Percentiles rank a stretch among this genome's conserved stretches.
Evolutionary conservation across 2,329 filamentous ascomycete species (phyloP).

Genomic region (Alternaria viburni): DNA sequence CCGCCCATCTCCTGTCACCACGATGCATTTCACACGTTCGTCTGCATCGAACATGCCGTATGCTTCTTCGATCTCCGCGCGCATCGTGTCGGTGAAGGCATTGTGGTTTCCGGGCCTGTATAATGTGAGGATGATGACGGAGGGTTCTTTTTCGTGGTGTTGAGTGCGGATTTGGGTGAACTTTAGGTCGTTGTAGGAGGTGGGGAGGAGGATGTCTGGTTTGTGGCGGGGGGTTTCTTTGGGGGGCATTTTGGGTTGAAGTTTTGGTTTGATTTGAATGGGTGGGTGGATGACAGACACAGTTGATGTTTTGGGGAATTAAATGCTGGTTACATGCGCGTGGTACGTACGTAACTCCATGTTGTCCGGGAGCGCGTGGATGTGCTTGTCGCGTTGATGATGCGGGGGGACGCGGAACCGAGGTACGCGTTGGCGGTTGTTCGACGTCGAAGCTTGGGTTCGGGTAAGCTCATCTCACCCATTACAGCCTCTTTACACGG

Average conservation of each 20-base stretch:
- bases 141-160: conserved; percentile 54
- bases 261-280: not conserved
- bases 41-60: conserved; percentile 61
- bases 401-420: conserved; percentile 14
- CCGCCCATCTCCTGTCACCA: conserved; percentile 60
- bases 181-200: conserved; percentile 49
- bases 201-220: conserved; percentile 39
- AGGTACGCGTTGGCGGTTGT: conserved; percentile 1
- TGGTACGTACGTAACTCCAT: not conserved
- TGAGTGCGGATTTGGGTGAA: conserved; percentile 51
- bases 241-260: not conserved
- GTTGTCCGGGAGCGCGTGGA: not conserved
- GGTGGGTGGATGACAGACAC: not conserved
- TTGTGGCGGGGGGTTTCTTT: conserved; percentile 24
- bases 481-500: not conserved
- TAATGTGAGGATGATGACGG: conserved; percentile 67
- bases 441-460: not conserved
- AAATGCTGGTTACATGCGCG: not conserved
- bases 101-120: conserved; percentile 71
- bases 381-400: not conserved
- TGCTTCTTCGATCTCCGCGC: conserved; percentile 63
- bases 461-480: not conserved
- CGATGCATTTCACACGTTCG: conserved; percentile 60
- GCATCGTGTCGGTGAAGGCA: conserved; percentile 72
- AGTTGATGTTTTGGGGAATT: not conserved